These are phyloP conservation scores for Takashimella koratensis DNA, from an alignment of 1,284 basidiomycete genomes.

Conservation along the genomic window DNA sequence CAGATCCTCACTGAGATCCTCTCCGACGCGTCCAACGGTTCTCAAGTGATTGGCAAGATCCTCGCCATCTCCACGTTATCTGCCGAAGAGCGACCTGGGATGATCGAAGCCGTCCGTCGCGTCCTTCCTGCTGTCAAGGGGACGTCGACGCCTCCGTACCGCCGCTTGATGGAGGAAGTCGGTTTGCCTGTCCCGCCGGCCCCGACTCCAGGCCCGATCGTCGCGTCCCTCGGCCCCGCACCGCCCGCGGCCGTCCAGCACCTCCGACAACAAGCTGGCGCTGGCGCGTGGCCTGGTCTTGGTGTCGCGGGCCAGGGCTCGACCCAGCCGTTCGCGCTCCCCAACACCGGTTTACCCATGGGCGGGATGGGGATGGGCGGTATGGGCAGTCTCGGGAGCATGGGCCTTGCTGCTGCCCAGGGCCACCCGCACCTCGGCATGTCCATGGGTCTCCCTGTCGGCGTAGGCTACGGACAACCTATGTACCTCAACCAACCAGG, in stretches of 20 bases:
- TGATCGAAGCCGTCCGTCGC: slow-evolving; percentile 80
- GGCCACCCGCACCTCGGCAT: too few species aligned
- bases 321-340: background rate
- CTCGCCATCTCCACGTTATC: slow-evolving; percentile 80
- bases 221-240: background rate
- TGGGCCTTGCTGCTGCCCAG: slow-evolving; percentile 3
- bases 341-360: background rate
- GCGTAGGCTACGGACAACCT: slow-evolving; percentile 10
- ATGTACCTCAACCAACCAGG: slow-evolving; percentile 25
- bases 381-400: slow-evolving; percentile 16
- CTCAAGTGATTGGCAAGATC: slow-evolving; percentile 89
- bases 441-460: background rate
- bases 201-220: slow-evolving; percentile 9
- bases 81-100: slow-evolving; percentile 61
- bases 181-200: slow-evolving; percentile 72
- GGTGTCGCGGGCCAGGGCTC: background rate
- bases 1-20: slow-evolving; percentile 89
- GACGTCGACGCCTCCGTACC: slow-evolving; percentile 85
- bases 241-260: background rate
- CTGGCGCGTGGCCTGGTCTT: background rate
- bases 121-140: slow-evolving; percentile 84
- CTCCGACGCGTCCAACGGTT: slow-evolving; percentile 91
- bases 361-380: background rate
- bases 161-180: slow-evolving; percentile 87
- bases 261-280: slow-evolving; percentile 9